Evolutionary conservation across 2,329 filamentous ascomycete genomes (phyloP).

Genomic region (Penicillium vulpinum): DNA sequence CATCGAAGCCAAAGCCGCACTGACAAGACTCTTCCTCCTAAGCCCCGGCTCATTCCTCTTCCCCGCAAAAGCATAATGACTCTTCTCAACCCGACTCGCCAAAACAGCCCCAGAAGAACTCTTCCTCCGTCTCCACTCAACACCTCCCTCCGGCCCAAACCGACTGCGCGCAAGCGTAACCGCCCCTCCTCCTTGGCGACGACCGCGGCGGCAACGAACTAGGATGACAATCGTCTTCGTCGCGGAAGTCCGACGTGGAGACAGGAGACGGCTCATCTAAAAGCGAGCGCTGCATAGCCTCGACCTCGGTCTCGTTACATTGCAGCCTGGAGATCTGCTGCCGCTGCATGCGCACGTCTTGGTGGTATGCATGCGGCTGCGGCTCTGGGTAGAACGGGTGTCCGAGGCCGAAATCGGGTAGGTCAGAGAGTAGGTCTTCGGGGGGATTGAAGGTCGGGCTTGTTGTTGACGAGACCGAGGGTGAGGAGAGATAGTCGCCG

Average conservation of each 20-base stretch:
- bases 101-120: conserved; percentile 29
- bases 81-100: conserved; percentile 38
- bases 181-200: conserved; percentile 34
- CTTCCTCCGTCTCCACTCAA: conserved; percentile 26
- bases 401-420: background rate
- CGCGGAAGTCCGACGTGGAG: background rate
- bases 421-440: conserved; percentile 20
- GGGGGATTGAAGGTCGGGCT: conserved; percentile 33
- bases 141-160: conserved; percentile 23
- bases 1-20: conserved; percentile 40
- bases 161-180: conserved; percentile 31
- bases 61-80: conserved; percentile 27
- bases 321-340: conserved; percentile 44
- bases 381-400: background rate
- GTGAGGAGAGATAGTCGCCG: conserved; percentile 50
- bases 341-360: conserved; percentile 37
- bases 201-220: conserved; percentile 39
- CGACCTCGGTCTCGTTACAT: conserved; percentile 38
- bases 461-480: conserved; percentile 54
- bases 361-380: conserved; percentile 9
- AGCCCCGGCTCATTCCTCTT: conserved; percentile 39
- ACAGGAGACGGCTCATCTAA: background rate
- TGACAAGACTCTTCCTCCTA: conserved; percentile 41
- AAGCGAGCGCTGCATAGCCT: conserved; percentile 29
- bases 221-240: conserved; percentile 40